phyloP scores from a whole-genome alignment of 345 rosid species.

The Brassica cretica region DNA sequence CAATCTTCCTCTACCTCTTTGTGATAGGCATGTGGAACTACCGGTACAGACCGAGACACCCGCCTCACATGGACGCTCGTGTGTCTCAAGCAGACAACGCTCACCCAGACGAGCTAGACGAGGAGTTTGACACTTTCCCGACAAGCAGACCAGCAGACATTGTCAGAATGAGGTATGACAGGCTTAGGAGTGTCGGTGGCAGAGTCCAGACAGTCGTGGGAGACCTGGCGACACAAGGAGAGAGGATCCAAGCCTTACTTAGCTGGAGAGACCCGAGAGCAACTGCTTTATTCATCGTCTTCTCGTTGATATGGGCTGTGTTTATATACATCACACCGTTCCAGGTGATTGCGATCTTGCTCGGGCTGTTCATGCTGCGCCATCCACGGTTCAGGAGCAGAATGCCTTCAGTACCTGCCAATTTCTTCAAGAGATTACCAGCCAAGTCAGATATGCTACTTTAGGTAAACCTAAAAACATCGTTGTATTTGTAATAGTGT shows the following conservation, averaged over 20 bases:
- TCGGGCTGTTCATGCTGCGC: conserved; percentile 75
- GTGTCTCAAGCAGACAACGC: conserved; percentile 72
- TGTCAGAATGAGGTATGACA: conserved; percentile 75
- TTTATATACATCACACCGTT: conserved; percentile 82
- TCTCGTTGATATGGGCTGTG: conserved; percentile 74
- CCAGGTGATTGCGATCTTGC: conserved; percentile 72
- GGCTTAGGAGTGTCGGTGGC: conserved; percentile 80
- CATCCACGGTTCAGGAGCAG: conserved; percentile 91
- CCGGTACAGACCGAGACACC: conserved; percentile 78
- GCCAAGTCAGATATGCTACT: conserved; percentile 82
- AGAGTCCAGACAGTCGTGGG: conserved; percentile 87
- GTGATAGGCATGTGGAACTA: conserved; percentile 94
- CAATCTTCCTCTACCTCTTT: conserved; percentile 84
- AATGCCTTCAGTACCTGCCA: conserved; percentile 86
- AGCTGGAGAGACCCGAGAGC: conserved; percentile 99
- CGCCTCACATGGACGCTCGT: conserved; percentile 88
- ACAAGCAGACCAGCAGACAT: conserved; percentile 56
- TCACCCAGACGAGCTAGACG: conserved; percentile 88
- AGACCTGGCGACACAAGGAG: conserved; percentile 87
- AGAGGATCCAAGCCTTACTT: conserved; percentile 76
- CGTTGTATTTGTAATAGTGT: conserved; percentile 28
- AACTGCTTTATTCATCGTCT: conserved; percentile 72
- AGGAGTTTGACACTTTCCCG: conserved; percentile 89
- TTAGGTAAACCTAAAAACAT: conserved; percentile 35
- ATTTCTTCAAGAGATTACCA: conserved; percentile 96